A percentile compares a stretch with the other conserved stretches of the same genome.
phyloP scores from a whole-genome alignment of 1,139 yeast genomes.

The Yamadazyma spencermartinsiae region DNA sequence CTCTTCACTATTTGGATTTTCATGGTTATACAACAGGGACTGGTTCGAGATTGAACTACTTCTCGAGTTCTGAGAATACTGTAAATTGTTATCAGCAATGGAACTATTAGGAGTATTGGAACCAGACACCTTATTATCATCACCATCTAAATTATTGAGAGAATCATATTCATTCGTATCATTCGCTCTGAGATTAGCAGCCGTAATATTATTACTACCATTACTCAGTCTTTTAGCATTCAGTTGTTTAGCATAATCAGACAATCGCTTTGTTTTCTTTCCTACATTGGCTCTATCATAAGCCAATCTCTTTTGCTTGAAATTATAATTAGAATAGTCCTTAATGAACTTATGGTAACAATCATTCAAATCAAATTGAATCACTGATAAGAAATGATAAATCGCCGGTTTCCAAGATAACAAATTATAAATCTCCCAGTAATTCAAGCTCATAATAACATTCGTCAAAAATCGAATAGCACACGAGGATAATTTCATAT shows the following conservation, averaged over 20 bases:
- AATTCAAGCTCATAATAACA: conserved; percentile 40
- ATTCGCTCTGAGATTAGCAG: neutral
- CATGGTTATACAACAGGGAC: conserved; percentile 2
- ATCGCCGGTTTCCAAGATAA: conserved; percentile 47
- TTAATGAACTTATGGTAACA: conserved; percentile 38
- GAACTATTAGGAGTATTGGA: conserved; percentile 4
- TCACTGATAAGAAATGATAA: conserved; percentile 40
- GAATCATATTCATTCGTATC: neutral
- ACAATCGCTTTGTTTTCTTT: conserved; percentile 13
- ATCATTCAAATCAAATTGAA: conserved; percentile 41
- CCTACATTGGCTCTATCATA: conserved; percentile 16
- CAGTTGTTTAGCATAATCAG: conserved; percentile 15
- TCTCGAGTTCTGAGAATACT: neutral
- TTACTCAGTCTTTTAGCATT: conserved; percentile 11
- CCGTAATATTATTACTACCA: neutral
- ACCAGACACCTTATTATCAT: conserved; percentile 2
- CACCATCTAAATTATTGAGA: conserved; percentile 1
- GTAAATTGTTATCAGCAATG: conserved; percentile 1
- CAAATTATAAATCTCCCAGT: conserved; percentile 49
- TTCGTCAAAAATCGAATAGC: conserved; percentile 42
- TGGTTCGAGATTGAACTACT: conserved; percentile 2
- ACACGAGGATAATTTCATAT: conserved; percentile 34
- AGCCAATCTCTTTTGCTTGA: conserved; percentile 11
- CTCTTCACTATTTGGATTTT: conserved; percentile 5
- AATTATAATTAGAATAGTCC: conserved; percentile 34